Evolutionary conservation across 768 basidiomycete genomes (phyloP), one percentile per base, ranked within the genome.

Genomic region (Scleroderma bovista): DNA sequence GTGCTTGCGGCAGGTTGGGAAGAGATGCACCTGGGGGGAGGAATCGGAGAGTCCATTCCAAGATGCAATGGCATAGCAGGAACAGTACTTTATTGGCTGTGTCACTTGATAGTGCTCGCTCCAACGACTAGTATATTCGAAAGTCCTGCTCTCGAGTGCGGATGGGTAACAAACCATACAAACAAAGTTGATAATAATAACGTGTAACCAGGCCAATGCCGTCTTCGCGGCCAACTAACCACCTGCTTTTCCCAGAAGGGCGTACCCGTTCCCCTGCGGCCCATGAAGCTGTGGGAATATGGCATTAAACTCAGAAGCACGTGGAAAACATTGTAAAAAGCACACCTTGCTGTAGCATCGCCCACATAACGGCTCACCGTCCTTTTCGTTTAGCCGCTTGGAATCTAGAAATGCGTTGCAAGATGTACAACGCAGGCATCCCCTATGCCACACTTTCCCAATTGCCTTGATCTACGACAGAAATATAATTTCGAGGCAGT

Each of bases 401-500:
- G 88, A 86, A 58, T 90, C 88, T n/a, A 92, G 69, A 7, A 71
- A 59, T 0, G 81, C 80, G 48, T 72, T 76, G 58, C 88, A 92
- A 56, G 83, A 83, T 9, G 76, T 74, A 61, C 88, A 92, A n/a
- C 88, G 72, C 56, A 92, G 65, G 59, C 89, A 92, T 15, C 68
- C 71, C 59, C 87, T 88, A 56, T 92, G 89, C 67, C 74, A 92
- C 15, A 83, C 86, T 72, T 88, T 86, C 8, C 86, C 86, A 13
- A 87, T 76, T 1, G 88, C 88, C 65, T 87, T 88, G 51, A 87
- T 80, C 88, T 88, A 54, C 40, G 10, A 16, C 39, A 48, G 15
- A 3, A 29, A 10, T 29, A n/a, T n/a, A 17, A 40, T 22, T 17
- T n/a, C 16, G 19, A 5, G 16, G 36, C 13, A 23, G 38, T 3